Evolutionary conservation across 306 rosid genomes (phyloP), one percentile per base, ranked within the genome.

Genomic region (Lablab purpureus): DNA sequence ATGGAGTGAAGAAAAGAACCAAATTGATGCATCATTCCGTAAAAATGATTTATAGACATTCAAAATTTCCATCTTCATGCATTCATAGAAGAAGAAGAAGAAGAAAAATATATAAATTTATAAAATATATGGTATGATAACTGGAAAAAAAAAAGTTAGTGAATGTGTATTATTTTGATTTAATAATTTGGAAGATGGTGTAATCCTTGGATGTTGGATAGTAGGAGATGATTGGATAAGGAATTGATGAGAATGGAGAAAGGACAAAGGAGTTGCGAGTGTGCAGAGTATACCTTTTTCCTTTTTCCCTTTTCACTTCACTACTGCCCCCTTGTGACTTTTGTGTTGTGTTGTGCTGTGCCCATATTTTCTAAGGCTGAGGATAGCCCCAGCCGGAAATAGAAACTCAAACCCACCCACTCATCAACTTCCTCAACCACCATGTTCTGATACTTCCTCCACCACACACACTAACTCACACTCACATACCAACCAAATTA

Each of bases 351-450:
- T 41, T 46, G 21, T 1, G 25, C n/a, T 32, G 37, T 67, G 64
- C 78, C 81, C 86, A 84, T 73, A 32, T 83, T 73, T 62, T 68
- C 25, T 9, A 14, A 77, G 81, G 83, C 82, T 77, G 64, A 63
- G 80, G 85, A 77, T 86, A 86, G 82, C 68, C 56, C 27, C 34
- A 25, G 54, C 58, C 80, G 21, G n/a, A 67, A 64, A 43, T 77
- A 34, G 54, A 67, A 69, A 69, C 62, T 4, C 6, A 27, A 37
- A 25, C 54, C 4, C 22, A 67, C 41, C 21, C 46, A 5, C 65
- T 10, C 27, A 21, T 43, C 49, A 43, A 43, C 4, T 43, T 13
- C 2, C 6, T 12, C 49, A 43, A 43, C 49, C 49, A 51, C 72
- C 51, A 67, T 67, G 72, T 18, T 47, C 70, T n/a, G 68, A 46